Evolutionary conservation across 1,284 basidiomycete genomes (phyloP).

Genomic region (Cryptococcus jaspeensis): DNA sequence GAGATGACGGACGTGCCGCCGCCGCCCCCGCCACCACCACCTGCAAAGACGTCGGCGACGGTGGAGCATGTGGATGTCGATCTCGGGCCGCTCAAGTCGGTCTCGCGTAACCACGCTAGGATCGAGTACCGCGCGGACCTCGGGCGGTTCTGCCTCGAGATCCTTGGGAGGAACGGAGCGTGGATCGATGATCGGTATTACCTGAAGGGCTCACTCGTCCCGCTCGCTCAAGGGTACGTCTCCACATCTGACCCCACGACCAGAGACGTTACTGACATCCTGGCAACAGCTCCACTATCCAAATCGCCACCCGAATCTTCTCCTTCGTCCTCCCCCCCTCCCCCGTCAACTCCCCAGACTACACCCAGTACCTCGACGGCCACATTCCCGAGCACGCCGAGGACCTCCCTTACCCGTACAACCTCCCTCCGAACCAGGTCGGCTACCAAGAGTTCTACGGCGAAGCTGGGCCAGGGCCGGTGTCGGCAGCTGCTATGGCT

Average conservation of each 20-base stretch:
- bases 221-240: conserved; percentile 73
- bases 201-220: conserved; percentile 78
- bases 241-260: neutral
- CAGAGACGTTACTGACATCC: neutral
- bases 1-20: conserved; percentile 7
- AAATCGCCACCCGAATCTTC: conserved; percentile 97
- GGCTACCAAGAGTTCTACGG: conserved; percentile 46
- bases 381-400: conserved; percentile 23
- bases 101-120: conserved; percentile 91
- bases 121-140: conserved; percentile 65
- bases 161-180: conserved; percentile 92
- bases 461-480: conserved; percentile 40
- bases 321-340: conserved; percentile 82
- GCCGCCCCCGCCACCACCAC: conserved; percentile 38
- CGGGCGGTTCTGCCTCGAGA: conserved; percentile 85
- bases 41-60: conserved; percentile 26
- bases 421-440: conserved; percentile 42
- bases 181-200: conserved; percentile 98
- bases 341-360: conserved; percentile 35
- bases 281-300: conserved; percentile 81
- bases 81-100: conserved; percentile 92
- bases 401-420: conserved; percentile 42
- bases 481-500: conserved; percentile 34
- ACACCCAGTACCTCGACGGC: conserved; percentile 27
- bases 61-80: conserved; percentile 81